These are phyloP conservation scores for Saururus chinensis DNA, from an alignment of 164 flowering plant species.

Conservation along the genomic window DNA sequence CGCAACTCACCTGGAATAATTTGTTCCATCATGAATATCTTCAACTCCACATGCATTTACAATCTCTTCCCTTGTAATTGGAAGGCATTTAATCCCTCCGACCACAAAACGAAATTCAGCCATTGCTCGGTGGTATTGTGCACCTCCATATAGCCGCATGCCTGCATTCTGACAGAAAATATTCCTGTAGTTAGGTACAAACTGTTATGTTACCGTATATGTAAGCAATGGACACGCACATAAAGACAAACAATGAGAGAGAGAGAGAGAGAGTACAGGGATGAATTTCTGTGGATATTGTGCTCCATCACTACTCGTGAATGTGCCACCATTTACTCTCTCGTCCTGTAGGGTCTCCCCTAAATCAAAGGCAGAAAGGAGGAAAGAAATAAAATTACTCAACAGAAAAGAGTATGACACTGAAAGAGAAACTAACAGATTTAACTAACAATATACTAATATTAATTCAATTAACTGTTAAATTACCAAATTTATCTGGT, in stretches of 20 bases:
- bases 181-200: constrained; percentile 1
- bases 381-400: not conserved
- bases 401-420: not conserved
- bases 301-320: constrained; percentile 67
- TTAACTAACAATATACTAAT: not conserved
- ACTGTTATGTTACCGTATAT: not conserved
- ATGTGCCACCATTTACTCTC: constrained; percentile 83
- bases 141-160: constrained; percentile 99
- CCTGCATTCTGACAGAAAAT: constrained; percentile 68
- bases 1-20: constrained; percentile 68
- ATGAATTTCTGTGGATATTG: constrained; percentile 88
- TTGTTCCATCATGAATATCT: constrained; percentile 97
- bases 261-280: constrained; percentile 48
- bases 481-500: constrained; percentile 92
- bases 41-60: constrained; percentile 99
- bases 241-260: not conserved
- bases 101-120: constrained; percentile 98
- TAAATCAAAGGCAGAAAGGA: constrained; percentile 18
- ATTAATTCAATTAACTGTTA: not conserved
- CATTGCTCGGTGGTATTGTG: constrained; percentile 99
- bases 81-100: constrained; percentile 91
- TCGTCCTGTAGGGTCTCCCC: constrained; percentile 96
- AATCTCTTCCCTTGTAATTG: constrained; percentile 90
- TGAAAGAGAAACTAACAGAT: too few relatives aligned
- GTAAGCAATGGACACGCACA: too few relatives aligned